Evolutionary conservation across 2,329 filamentous ascomycete species (phyloP), one percentile per base, ranked within the genome.

Genomic region (Stachybotrys chartarum): DNA sequence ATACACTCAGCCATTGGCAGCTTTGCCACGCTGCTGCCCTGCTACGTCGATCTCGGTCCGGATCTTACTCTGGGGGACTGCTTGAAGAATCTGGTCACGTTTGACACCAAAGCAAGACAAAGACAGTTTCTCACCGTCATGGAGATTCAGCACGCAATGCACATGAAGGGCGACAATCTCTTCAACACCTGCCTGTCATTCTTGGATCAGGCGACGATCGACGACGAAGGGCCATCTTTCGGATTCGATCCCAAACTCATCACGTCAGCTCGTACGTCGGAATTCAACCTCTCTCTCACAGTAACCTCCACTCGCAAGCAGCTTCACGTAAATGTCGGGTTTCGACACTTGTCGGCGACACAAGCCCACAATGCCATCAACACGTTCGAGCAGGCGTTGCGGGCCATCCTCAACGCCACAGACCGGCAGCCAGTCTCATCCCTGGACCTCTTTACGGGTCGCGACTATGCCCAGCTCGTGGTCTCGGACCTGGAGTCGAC

Each of bases 141-240:
- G 7, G 74, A 77, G 50, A 70, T 81, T 1, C 72, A 79, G 52
- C 75, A 82, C 55, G 72, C 70, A 1, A 66, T 81, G 18, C 69
- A 72, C 2, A 67, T 75, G 3, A 72, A 70, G 55, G 74, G 73
- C 5, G 66, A 71, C 35, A 66, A 63, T 1, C 65, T 82, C 3
- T 82, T 80, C 63, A 82, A 81, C 60, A 80, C 78, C 0, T 79
- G 72, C 52, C 59, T 82, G 5, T 76, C 74, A 5, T 79, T 78
- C 53, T 71, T 76, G 2, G 73, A 79, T 45, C 70, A 74, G 53
- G 67, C 65, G 1, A 60, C 68, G 1, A 51, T 10, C 8, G 50
- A 53, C 0, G 31, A 30, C 0, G 50, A 55, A 0, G 55, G 5
- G 51, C n/a, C 48, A 51, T 3, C 16, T 8, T 5, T 18, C 17